Percentiles rank a stretch among this genome's conserved stretches.
Conservation (phyloP, 2,329 filamentous ascomycete genomes). For the Dothideomycetes sp. region DNA sequence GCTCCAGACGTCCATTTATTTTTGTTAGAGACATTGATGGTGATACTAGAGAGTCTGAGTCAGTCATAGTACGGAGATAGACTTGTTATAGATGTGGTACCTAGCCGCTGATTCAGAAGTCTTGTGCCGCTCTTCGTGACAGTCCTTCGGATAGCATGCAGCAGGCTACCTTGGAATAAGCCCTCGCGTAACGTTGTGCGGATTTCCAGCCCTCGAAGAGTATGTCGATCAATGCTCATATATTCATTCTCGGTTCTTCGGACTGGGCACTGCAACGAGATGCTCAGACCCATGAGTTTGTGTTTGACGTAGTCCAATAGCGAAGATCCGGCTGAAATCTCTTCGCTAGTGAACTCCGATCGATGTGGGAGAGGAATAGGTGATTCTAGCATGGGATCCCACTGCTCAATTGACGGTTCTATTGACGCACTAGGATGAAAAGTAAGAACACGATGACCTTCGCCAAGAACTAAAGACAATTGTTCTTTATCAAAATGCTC, state of each 20-base stretch:
- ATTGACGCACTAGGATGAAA: slow-evolving; percentile 44
- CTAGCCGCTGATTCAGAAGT: slow-evolving; percentile 73
- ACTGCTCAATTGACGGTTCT: slow-evolving; percentile 42
- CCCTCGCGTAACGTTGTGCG: slow-evolving; percentile 76
- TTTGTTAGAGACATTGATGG: slow-evolving; percentile 77
- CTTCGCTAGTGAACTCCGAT: slow-evolving; percentile 51
- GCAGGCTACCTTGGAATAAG: slow-evolving; percentile 65
- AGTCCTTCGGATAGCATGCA: slow-evolving; percentile 82
- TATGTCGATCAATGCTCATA: slow-evolving; percentile 89
- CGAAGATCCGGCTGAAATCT: slow-evolving; percentile 66
- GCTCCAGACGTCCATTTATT: slow-evolving; percentile 69
- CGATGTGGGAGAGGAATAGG: slow-evolving; percentile 46
- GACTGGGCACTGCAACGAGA: slow-evolving; percentile 74
- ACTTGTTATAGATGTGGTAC: slow-evolving; percentile 28
- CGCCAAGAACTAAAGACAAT: slow-evolving; percentile 19
- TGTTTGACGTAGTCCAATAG: slow-evolving; percentile 77
- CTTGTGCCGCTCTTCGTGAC: slow-evolving; percentile 86
- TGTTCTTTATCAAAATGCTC: slow-evolving; percentile 34
- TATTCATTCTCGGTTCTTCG: slow-evolving; percentile 63
- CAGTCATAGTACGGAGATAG: no score
- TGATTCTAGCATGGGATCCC: slow-evolving; percentile 68
- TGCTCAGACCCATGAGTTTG: slow-evolving; percentile 62
- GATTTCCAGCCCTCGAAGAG: slow-evolving; percentile 79
- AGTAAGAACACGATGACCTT: slow-evolving; percentile 56
- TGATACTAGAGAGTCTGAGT: slow-evolving; percentile 48